Evolutionary conservation across 148 eudicot genomes (phyloP), one percentile per base, ranked within the genome.

Genomic region (Nepenthes gracilis): DNA sequence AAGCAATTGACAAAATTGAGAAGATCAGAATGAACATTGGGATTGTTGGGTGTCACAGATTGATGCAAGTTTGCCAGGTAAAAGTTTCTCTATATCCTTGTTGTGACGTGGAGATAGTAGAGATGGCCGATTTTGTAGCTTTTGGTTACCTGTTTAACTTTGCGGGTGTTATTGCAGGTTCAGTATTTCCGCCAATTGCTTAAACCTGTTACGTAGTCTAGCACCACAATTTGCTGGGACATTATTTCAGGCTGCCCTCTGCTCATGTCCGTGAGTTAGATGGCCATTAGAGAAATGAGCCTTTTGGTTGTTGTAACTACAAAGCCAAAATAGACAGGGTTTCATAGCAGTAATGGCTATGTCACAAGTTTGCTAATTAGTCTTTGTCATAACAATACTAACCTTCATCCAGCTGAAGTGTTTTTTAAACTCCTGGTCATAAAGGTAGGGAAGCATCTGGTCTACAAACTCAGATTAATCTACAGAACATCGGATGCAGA

Each of bases 141-240:
- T 8, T 40, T 40, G 45, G 8, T 40, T 40, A 40, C 23, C 23
- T 23, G 23, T 23, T 23, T 23, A 40, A 40, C 45, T 3, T 8
- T 40, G 45, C 8, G 8, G 0, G 4, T 40, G 48, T 65, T 36
- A 61, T 61, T 75, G 79, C 77, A 85, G 91, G 91, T 87, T 72
- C 84, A 85, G 51, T 85, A 85, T 80, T 85, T 85, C 70, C 87
- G 91, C 49, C 91, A 85, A 74, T 82, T 85, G 85, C 87, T 85
- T 67, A 85, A 85, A 69, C 91, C 91, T 64, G 91, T 85, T 35
- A 85, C 91, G 91, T 85, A 85, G 91, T 75, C 64, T 70, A 48
- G 66, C 61, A 43, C 57, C 52, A 60, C 57, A 37, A 13, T 61
- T 59, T 34, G 38, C 57, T 54, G 67, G 63, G 76, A 47, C 4